Conservation (phyloP, 345 rosid species). For the Hibiscus trionum region DNA sequence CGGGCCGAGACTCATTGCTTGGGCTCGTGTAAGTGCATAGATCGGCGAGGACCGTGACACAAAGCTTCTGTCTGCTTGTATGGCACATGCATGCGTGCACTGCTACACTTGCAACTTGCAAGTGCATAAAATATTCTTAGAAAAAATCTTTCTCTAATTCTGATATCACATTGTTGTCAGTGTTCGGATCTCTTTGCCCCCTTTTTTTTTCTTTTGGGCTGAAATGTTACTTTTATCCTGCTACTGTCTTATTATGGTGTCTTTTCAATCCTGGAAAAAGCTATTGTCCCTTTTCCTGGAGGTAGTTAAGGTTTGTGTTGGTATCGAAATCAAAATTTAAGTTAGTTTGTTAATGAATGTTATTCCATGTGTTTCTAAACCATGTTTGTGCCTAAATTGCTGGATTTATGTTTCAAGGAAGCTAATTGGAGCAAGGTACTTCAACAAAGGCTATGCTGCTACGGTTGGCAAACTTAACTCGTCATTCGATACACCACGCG, state of each 20-base stretch:
- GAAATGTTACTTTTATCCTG: conserved; percentile 1
- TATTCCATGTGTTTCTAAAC: background rate
- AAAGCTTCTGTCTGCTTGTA: conserved; percentile 1
- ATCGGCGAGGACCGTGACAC: background rate
- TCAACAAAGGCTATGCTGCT: conserved; percentile 44
- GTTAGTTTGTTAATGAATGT: background rate
- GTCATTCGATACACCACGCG: conserved; percentile 54
- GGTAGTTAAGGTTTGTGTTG: background rate
- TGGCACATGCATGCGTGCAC: background rate
- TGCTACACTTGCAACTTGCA: background rate
- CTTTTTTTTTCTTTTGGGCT: background rate
- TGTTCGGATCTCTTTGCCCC: background rate
- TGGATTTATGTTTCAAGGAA: conserved; percentile 37
- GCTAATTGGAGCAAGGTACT: conserved; percentile 58
- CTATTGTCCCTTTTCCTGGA: background rate
- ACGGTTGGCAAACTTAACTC: conserved; percentile 43
- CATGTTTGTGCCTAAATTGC: background rate
- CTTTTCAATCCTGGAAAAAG: background rate
- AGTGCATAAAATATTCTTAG: background rate
- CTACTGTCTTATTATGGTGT: conserved; percentile 1
- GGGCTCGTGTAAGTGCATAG: background rate
- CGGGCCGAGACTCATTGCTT: background rate
- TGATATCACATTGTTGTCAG: background rate
- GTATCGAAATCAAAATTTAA: background rate
- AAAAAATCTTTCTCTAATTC: background rate